These are phyloP conservation scores for Juglanconis oblonga DNA, from an alignment of 2,329 filamentous ascomycete species.

Conservation along the genomic window DNA sequence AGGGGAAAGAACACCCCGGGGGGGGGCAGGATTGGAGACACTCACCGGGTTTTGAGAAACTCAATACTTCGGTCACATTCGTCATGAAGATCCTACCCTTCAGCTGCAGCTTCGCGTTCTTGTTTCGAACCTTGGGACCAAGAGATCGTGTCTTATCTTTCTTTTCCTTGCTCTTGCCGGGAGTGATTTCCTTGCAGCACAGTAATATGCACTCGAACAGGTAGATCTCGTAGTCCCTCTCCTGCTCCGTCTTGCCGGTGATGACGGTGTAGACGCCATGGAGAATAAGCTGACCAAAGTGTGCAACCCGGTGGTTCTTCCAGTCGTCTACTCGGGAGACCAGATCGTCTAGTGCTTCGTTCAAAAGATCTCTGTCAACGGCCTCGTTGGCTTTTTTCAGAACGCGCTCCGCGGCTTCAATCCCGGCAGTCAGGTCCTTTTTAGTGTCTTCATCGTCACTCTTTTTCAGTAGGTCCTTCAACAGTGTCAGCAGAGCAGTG, in stretches of 20 bases:
- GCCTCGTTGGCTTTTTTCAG: constrained; percentile 85
- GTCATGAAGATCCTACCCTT: constrained; percentile 99
- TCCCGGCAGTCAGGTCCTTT: constrained; percentile 71
- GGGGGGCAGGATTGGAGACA: constrained; percentile 7
- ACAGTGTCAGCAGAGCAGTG: constrained; percentile 24
- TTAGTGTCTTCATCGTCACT: constrained; percentile 70
- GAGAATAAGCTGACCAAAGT: constrained; percentile 85
- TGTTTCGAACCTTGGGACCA: constrained; percentile 56
- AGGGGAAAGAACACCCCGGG: neutral
- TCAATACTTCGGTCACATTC: constrained; percentile 94
- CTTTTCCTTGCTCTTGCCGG: constrained; percentile 79
- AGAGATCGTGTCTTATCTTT: constrained; percentile 60
- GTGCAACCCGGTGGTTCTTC: constrained; percentile 87
- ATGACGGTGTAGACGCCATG: constrained; percentile 90
- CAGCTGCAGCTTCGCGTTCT: constrained; percentile 81
- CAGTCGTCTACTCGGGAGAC: constrained; percentile 87
- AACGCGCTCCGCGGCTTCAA: constrained; percentile 77
- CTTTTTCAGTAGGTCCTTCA: constrained; percentile 81
- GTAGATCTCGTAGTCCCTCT: constrained; percentile 98
- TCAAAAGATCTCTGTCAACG: constrained; percentile 81
- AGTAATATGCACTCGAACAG: constrained; percentile 93
- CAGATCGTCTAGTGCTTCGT: constrained; percentile 80
- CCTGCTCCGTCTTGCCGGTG: constrained; percentile 83
- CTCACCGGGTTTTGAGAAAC: constrained; percentile 81
- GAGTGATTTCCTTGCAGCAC: constrained; percentile 92